Evolutionary conservation across 441 rosid genomes (phyloP).

Genomic region (Pelargonium citronellum): DNA sequence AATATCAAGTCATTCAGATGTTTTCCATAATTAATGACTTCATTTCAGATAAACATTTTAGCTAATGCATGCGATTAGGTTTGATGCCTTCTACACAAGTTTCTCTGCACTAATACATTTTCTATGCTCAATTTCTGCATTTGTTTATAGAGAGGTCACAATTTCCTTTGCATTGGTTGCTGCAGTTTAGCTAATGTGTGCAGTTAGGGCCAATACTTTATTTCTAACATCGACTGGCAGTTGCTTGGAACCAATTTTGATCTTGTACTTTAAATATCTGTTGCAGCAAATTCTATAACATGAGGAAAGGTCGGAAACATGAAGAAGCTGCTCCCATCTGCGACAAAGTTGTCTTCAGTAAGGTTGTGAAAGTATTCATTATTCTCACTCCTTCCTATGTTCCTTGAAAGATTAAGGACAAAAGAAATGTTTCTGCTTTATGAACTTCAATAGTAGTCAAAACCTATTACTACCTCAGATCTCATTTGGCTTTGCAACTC

Average conservation of each 20-base stretch:
- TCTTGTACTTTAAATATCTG: constrained; percentile 11
- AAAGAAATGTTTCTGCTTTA: neutral
- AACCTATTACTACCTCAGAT: neutral
- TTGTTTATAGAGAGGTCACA: neutral
- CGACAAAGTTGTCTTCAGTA: constrained; percentile 82
- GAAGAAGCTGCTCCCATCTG: constrained; percentile 69
- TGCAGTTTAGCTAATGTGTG: neutral
- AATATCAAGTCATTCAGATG: neutral
- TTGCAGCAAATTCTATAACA: constrained; percentile 55
- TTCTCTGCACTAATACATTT: constrained; percentile 41
- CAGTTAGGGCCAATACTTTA: neutral
- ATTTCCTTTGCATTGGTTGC: neutral
- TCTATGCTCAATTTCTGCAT: neutral
- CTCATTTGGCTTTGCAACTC: constrained; percentile 3
- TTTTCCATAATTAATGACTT: neutral
- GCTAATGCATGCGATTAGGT: neutral
- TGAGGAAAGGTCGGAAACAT: constrained; percentile 60
- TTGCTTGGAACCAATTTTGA: constrained; percentile 10
- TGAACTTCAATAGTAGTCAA: neutral
- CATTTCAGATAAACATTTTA: neutral
- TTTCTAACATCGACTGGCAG: neutral
- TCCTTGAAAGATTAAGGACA: neutral
- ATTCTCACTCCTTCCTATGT: neutral
- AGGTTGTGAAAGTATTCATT: constrained; percentile 37
- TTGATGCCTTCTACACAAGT: neutral